Evolutionary conservation across 108 stramenopile genomes (phyloP).

Genomic region (Pseudonitzschia pungens): DNA sequence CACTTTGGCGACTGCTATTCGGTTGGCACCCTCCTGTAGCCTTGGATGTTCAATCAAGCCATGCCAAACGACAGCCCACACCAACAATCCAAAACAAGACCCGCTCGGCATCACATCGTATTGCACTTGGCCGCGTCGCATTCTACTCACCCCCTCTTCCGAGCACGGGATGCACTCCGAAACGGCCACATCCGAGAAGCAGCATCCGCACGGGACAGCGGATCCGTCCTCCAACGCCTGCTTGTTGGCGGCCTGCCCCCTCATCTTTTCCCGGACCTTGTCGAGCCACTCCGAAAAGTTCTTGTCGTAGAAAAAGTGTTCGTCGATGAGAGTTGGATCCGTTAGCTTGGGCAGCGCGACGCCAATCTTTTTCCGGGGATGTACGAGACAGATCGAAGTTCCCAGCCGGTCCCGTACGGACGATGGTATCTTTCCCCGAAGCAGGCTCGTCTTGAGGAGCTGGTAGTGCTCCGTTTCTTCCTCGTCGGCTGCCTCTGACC

Average conservation of each 20-base stretch:
- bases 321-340: constrained; percentile 37
- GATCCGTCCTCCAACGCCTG: constrained; percentile 24
- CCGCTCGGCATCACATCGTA: not conserved
- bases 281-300: constrained; percentile 44
- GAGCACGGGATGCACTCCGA: constrained; percentile 81
- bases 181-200: constrained; percentile 64
- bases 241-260: constrained; percentile 22
- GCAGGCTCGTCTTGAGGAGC: constrained; percentile 4
- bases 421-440: not conserved
- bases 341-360: constrained; percentile 6
- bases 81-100: no score
- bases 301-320: constrained; percentile 30
- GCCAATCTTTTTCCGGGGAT: constrained; percentile 5
- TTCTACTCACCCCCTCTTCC: constrained; percentile 40
- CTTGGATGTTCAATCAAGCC: no score
- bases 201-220: constrained; percentile 73
- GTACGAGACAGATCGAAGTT: not conserved
- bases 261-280: constrained; percentile 3
- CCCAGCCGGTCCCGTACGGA: constrained; percentile 1
- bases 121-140: no score
- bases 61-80: no score
- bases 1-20: not conserved
- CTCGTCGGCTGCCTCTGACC: constrained; percentile 16
- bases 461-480: constrained; percentile 14
- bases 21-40: no score